A percentile compares a stretch with the other conserved stretches of the same genome.
phyloP scores from a whole-genome alignment of 1,284 basidiomycete genomes.

The Marasmius oreades region DNA sequence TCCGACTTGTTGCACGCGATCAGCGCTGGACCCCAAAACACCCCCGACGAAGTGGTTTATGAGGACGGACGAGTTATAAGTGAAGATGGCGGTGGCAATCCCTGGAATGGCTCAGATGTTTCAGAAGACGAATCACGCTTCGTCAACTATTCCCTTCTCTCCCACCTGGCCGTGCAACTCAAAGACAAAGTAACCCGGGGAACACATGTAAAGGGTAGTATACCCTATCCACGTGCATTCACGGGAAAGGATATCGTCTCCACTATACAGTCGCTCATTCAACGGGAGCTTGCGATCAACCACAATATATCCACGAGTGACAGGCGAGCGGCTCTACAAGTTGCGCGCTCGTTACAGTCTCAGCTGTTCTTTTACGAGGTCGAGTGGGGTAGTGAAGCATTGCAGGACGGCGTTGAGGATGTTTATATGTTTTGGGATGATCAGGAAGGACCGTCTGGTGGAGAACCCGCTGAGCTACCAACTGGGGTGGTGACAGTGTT shows the following conservation, averaged over 20 bases:
- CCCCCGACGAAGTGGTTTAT: not conserved
- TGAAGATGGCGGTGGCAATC: slow-evolving; percentile 43
- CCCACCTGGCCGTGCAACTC: slow-evolving; percentile 85
- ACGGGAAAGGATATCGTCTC: slow-evolving; percentile 91
- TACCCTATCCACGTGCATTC: slow-evolving; percentile 84
- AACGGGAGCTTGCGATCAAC: slow-evolving; percentile 62
- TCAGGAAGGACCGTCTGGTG: slow-evolving; percentile 48
- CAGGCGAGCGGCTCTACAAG: slow-evolving; percentile 77
- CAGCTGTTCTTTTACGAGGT: slow-evolving; percentile 97
- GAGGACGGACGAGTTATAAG: slow-evolving; percentile 16
- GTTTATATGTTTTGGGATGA: slow-evolving; percentile 97
- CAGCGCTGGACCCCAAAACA: not conserved
- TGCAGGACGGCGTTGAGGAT: slow-evolving; percentile 91
- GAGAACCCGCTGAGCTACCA: slow-evolving; percentile 76
- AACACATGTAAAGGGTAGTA: slow-evolving; percentile 87
- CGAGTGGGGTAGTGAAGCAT: slow-evolving; percentile 84
- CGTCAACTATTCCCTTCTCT: slow-evolving; percentile 85
- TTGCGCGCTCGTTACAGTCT: slow-evolving; percentile 86
- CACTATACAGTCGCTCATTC: slow-evolving; percentile 80
- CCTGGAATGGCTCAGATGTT: slow-evolving; percentile 69
- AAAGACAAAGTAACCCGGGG: slow-evolving; percentile 83
- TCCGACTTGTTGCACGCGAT: slow-evolving; percentile 18
- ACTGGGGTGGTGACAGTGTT: slow-evolving; percentile 78
- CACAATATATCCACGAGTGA: slow-evolving; percentile 70
- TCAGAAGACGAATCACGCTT: slow-evolving; percentile 75